Conservation (phyloP, 495 filamentous ascomycete species). For the Bombardia bombarda region DNA sequence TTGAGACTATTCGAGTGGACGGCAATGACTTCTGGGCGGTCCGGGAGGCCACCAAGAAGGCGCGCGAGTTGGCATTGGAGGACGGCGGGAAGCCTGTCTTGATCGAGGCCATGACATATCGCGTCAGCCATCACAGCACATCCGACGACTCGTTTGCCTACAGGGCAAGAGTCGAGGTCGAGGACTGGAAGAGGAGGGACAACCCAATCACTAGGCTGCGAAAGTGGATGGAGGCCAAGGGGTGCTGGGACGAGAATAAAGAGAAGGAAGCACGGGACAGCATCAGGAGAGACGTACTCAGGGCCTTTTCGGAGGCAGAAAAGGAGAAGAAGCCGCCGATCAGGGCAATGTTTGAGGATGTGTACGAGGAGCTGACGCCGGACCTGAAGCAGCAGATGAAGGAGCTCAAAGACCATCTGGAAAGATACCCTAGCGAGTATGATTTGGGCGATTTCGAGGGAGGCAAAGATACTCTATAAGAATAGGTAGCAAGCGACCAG, state of each 20-base stretch:
- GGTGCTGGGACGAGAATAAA: constrained; percentile 74
- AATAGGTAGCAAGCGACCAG: constrained; percentile 4
- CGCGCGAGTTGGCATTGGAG: constrained; percentile 66
- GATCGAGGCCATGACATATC: constrained; percentile 96
- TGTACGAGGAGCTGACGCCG: constrained; percentile 81
- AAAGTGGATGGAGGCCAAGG: constrained; percentile 82
- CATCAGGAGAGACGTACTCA: constrained; percentile 65
- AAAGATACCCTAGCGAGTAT: constrained; percentile 90
- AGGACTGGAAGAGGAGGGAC: constrained; percentile 95
- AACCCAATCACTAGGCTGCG: constrained; percentile 87
- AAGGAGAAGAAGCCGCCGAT: constrained; percentile 81
- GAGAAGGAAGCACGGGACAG: constrained; percentile 64
- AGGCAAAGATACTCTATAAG: constrained; percentile 57
- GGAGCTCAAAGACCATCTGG: constrained; percentile 65
- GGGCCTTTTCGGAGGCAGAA: constrained; percentile 81
- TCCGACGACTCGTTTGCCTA: constrained; percentile 98
- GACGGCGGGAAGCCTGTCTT: constrained; percentile 75
- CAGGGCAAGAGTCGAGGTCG: constrained; percentile 85
- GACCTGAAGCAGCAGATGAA: constrained; percentile 73
- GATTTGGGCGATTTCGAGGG: constrained; percentile 71
- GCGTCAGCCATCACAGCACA: constrained; percentile 94
- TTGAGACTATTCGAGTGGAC: constrained; percentile 93
- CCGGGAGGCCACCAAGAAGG: constrained; percentile 70
- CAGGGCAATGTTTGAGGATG: constrained; percentile 69
- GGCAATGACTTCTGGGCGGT: constrained; percentile 97